A percentile compares a stretch with the other conserved stretches of the same genome.
phyloP scores from a whole-genome alignment of 192 early-diverging fungal genomes.

The Mortierella hygrophila region DNA sequence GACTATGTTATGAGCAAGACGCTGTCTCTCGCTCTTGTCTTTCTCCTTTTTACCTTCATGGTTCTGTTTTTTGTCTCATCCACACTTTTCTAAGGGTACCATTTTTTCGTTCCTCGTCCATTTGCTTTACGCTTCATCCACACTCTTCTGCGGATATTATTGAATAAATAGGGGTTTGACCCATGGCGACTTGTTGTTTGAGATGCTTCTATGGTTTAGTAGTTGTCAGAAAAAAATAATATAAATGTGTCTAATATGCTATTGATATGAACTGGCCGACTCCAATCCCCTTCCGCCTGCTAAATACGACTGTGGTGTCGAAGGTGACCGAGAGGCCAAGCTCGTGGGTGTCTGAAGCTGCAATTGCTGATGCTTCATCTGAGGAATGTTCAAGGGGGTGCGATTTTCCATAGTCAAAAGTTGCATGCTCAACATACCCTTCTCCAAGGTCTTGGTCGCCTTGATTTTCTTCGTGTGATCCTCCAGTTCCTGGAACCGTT shows the following conservation, averaged over 20 bases:
- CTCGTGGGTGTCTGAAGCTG: neutral
- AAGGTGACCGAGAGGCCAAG: neutral
- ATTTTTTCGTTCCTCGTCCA: no score
- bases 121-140: neutral
- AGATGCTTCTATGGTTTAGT: no score
- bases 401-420: neutral
- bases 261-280: neutral
- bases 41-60: neutral
- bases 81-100: no score
- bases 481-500: constrained; percentile 14
- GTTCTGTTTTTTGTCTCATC: no score
- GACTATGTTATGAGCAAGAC: no score
- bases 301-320: neutral
- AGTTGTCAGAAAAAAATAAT: no score
- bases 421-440: neutral
- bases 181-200: no score
- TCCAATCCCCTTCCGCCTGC: neutral
- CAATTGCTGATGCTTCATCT: neutral
- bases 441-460: constrained; percentile 5
- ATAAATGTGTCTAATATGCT: neutral
- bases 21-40: neutral
- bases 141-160: neutral
- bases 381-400: neutral
- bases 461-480: constrained; percentile 15
- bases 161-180: no score